Evolutionary conservation across 441 rosid genomes (phyloP), one percentile per base, ranked within the genome.

Genomic region (Corymbia citriodora): DNA sequence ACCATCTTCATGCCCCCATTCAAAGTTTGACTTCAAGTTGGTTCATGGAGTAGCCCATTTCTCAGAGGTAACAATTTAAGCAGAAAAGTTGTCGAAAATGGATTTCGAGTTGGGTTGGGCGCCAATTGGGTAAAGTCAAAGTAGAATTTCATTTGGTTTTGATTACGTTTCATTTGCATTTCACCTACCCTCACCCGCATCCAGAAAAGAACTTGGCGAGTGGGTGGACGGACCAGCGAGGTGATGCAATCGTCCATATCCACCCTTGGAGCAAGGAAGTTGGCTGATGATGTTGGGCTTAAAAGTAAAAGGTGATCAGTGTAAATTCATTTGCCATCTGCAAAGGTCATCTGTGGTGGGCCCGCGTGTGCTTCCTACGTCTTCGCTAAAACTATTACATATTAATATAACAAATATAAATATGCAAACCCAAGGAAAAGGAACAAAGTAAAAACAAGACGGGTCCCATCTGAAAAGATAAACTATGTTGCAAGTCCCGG

Each of bases 21-120:
- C 59, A 8, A 17, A 55, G 19, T 9, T 18, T 55, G 59, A 55
- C 59, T 23, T 55, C 8, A 23, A 9, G 59, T 18, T 7, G 10
- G 10, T 55, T 55, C 3, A 55, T 55, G 59, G 23, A 55, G 59
- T 23, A 55, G 19, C 8, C 57, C 9, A 18, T 55, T 55, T 55
- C 8, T 55, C 57, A 55, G 8, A 7, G 9, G 3, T 23, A 55
- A 55, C 57, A 55, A 55, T 7, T 55, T 55, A 55, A 55, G 25
- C 0, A 55, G 19, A 55, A 55, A 1, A 55, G 0, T 55, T 8
- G 10, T 18, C 19, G 19, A 55, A 55, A 19, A 4, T 55, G 19
- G 1, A 55, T 55, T 55, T 55, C 4, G 2, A 19, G 23, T 55
- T 55, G 25, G 25, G 2, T 55, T 1, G 25, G 21, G 4, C 0